Base-by-base conservation (phyloP, 768 basidiomycete genomes). In the Neoboletus magnificus region DNA sequence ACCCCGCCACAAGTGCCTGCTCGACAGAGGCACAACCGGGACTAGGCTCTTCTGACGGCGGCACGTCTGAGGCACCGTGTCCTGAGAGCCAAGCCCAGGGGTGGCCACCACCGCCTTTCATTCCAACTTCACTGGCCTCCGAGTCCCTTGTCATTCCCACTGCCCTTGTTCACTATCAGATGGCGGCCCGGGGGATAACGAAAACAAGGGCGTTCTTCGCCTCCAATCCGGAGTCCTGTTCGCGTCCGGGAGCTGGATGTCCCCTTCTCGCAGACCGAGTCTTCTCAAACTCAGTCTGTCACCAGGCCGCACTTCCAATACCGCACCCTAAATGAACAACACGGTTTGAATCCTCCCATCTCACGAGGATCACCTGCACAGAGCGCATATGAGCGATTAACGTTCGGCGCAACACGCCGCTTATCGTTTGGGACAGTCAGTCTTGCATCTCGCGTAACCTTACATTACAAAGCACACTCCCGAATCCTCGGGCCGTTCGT, bases 331-430 rank as follows among this genome's bases (percentile, higher is more conserved):
- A 25, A 32, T 45, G 35, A 44, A 52, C 32, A 33, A 13, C 9
- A 33, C 33, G 3, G 11, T 6, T 35, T 16, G 15, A 35, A 16
- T 35, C 41, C n/a, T 13, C 33, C 53, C 22, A 13, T 35, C 15
- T 11, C 6, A 23, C 20, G 46, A 57, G 42, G 42, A 58, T 58
- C 56, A 47, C 13, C 42, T 58, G 20, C 18, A 2, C 50, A 33
- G 27, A 45, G 35, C n/a, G 45, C 12, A 40, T 44, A 36, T 44
- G 45, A 39, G 35, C 41, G 40, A 54, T 59, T 25, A 37, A 45
- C 30, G 1, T 30, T 36, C 27, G 25, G 23, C 44, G 5, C 35
- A 8, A 30, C 25, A 8, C 44, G 20, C n/a, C 18, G 23, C 27
- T 27, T 35, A n/a, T 30, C 35, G 10, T 27, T 7, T 15, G 33